Conservation (phyloP, 2,329 filamentous ascomycete species). For the Ophiostoma perfectum region DNA sequence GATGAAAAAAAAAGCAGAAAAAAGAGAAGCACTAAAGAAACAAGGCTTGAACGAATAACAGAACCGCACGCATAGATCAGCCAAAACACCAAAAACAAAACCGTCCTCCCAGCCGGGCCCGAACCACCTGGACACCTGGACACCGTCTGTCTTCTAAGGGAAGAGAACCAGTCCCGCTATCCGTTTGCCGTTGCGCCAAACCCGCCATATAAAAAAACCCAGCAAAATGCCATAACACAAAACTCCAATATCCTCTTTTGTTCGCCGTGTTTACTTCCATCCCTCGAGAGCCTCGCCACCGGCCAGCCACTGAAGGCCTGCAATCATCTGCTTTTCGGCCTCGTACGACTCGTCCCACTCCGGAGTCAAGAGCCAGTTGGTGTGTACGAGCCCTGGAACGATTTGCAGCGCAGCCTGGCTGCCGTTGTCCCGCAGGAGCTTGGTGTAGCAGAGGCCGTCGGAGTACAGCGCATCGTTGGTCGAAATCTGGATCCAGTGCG, state of each 20-base stretch:
- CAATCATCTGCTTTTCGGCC: constrained; percentile 42
- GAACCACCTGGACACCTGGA: background rate
- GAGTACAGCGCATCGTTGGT: constrained; percentile 49
- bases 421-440: constrained; percentile 36
- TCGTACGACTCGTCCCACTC: constrained; percentile 37
- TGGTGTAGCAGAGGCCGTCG: constrained; percentile 47
- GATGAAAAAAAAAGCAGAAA: background rate
- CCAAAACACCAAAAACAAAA: background rate
- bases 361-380: constrained; percentile 47
- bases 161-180: background rate
- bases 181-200: background rate
- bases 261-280: background rate
- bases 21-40: background rate
- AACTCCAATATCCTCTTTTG: background rate
- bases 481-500: constrained; percentile 46
- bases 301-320: constrained; percentile 37
- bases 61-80: background rate
- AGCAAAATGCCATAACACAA: background rate
- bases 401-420: constrained; percentile 40
- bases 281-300: background rate
- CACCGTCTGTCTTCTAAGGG: background rate
- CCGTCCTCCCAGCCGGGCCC: background rate
- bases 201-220: background rate
- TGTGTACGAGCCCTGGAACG: constrained; percentile 46
- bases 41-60: background rate